Evolutionary conservation across 2,329 filamentous ascomycete species (phyloP), one percentile per base, ranked within the genome.

Genomic region (Septoria linicola): DNA sequence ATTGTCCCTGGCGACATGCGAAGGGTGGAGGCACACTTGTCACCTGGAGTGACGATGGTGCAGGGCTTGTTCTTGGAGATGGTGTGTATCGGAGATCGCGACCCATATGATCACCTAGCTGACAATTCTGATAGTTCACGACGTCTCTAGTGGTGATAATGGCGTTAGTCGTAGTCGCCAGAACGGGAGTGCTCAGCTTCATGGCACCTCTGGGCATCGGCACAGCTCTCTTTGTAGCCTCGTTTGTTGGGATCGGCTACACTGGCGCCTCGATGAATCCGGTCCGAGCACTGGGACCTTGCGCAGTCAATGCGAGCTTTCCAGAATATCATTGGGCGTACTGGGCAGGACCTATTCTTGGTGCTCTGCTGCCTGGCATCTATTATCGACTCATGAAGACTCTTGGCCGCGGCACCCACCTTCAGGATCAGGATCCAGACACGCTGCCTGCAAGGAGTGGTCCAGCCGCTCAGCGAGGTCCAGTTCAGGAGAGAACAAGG

Each of bases 1-100:
- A 60, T 70, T 49, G 54, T 69, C 7, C 66, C 66, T 0, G 61
- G 63, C 3, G 41, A 47, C 14, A 61, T 68, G 41, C 60, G 61
- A 39, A 43, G 50, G 4, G 58, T 59, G 1, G 60, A 62, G 27
- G 68, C 66, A 5, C 55, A 57, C 4, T 48, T 69, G 3, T 58
- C 57, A 3, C 51, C 60, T 7, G 58, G 58, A 7, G 59, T 63
- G 32, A 61, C 48, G 20, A 20, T 60, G 1, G 63, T 61, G 4
- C 65, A 65, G 30, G 68, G 67, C 8, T 49, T 67, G 2, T 68
- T 69, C 49, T 53, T 70, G 20, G 67, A 69, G 53, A 63, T 67
- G 62, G 64, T 68, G 39, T n/a, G n/a, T n/a, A n/a, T n/a, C n/a
- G n/a, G 32, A 32, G 14, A 17, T 32, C 36, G 10, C 6, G n/a